Evolutionary conservation across 2,329 filamentous ascomycete genomes (phyloP).

Genomic region (Aspergillus oerlinghausenensis): DNA sequence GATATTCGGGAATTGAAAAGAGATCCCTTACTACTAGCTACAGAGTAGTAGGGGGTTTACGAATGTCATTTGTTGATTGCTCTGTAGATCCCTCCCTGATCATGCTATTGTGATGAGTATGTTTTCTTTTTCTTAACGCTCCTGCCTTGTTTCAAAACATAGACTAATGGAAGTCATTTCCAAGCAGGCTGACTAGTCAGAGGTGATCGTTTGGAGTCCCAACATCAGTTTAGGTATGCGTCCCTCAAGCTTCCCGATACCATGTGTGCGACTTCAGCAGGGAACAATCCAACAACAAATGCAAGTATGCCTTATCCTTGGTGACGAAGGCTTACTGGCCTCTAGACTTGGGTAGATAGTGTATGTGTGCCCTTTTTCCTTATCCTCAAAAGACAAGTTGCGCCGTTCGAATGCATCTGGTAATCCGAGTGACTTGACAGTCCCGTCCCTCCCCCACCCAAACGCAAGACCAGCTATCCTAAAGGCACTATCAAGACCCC

Average conservation of each 20-base stretch:
- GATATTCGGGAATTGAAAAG: background rate
- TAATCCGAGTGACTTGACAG: background rate
- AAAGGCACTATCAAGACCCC: background rate
- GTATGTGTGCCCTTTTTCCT: background rate
- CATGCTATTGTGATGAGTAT: background rate
- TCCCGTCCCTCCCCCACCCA: too few species aligned
- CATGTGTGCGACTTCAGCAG: background rate
- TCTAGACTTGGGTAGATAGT: background rate
- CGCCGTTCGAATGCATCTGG: too few species aligned
- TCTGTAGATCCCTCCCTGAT: background rate
- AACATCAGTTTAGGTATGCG: background rate
- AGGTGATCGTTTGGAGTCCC: background rate
- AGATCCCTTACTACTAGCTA: background rate
- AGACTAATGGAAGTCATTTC: background rate
- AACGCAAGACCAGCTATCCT: background rate
- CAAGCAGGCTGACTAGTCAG: background rate
- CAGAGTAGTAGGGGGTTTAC: background rate
- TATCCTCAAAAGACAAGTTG: background rate
- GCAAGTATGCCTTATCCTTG: background rate
- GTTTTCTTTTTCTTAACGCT: background rate
- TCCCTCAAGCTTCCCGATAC: background rate
- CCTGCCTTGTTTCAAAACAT: background rate
- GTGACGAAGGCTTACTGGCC: background rate
- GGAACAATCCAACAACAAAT: background rate
- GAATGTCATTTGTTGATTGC: background rate